Evolutionary conservation across 2,329 filamentous ascomycete species (phyloP).

Genomic region (Arachnomyces sp.): DNA sequence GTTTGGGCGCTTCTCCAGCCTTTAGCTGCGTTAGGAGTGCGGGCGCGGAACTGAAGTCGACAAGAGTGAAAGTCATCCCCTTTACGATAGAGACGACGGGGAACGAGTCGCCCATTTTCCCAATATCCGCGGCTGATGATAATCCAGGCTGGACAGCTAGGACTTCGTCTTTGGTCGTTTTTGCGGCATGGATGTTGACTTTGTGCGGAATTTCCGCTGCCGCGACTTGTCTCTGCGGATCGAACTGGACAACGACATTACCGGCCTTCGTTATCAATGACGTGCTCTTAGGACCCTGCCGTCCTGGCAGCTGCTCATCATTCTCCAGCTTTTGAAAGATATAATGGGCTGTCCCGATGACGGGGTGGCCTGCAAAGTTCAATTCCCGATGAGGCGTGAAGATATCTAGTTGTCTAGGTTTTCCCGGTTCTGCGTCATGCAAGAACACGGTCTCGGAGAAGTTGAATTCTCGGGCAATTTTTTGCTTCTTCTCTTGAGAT

Average conservation of each 20-base stretch:
- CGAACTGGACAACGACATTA: conserved; percentile 34
- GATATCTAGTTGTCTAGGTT: conserved; percentile 47
- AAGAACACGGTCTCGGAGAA: conserved; percentile 57
- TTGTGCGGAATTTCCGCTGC: conserved; percentile 60
- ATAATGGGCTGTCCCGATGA: conserved; percentile 49
- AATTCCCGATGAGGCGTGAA: conserved; percentile 49
- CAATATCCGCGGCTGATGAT: conserved; percentile 16
- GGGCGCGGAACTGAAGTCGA: conserved; percentile 22
- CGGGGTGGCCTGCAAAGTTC: conserved; percentile 56
- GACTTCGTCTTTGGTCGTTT: conserved; percentile 21
- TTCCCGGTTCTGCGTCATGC: conserved; percentile 35
- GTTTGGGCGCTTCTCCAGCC: conserved; percentile 18
- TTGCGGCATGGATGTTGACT: conserved; percentile 49
- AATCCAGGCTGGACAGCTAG: conserved; percentile 20
- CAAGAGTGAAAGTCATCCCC: conserved; percentile 51
- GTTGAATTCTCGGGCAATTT: conserved; percentile 55
- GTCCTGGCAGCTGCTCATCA: conserved; percentile 3
- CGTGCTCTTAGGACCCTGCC: conserved; percentile 9
- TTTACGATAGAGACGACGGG: conserved; percentile 57
- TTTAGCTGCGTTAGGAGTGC: conserved; percentile 17
- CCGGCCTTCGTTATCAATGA: conserved; percentile 35
- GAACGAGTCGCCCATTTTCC: conserved; percentile 27
- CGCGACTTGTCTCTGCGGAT: conserved; percentile 37
- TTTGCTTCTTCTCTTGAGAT: conserved; percentile 47
- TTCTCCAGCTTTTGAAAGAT: conserved; percentile 27